Evolutionary conservation across 352 stramenopile genomes (phyloP).

Genomic region (Thraustochytrium striatum): DNA sequence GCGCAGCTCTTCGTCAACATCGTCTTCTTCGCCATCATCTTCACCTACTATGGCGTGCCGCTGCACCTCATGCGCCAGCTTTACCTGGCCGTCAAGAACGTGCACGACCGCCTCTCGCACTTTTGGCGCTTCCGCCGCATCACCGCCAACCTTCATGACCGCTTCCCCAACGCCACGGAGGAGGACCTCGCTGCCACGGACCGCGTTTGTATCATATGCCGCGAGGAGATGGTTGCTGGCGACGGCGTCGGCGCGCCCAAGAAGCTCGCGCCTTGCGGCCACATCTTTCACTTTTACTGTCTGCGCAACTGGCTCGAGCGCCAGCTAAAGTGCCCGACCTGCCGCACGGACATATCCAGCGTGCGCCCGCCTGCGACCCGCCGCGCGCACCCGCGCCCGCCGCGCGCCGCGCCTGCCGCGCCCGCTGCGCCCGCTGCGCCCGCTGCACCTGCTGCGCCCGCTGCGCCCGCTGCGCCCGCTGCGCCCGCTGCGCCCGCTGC

Average conservation of each 20-base stretch:
- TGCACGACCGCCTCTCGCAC: constrained; percentile 38
- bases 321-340: constrained; percentile 96
- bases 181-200: constrained; percentile 88
- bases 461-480: no score
- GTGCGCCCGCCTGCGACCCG: not conserved
- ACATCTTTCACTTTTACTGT: constrained; percentile 95
- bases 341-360: constrained; percentile 87
- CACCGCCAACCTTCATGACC: constrained; percentile 89
- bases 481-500: no score
- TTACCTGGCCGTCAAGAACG: constrained; percentile 63
- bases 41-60: constrained; percentile 82
- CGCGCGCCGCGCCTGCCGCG: no score
- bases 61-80: constrained; percentile 79
- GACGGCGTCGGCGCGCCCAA: constrained; percentile 72
- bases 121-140: constrained; percentile 81
- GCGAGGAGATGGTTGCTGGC: constrained; percentile 67
- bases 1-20: constrained; percentile 51
- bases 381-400: not conserved
- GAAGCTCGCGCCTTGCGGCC: constrained; percentile 87
- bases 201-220: constrained; percentile 57
- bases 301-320: constrained; percentile 97
- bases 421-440: no score
- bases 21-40: constrained; percentile 79
- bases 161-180: constrained; percentile 85
- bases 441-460: no score